Evolutionary conservation across 2,329 filamentous ascomycete genomes (phyloP), one percentile per base, ranked within the genome.

Genomic region (Sodiomyces alkalinus): DNA sequence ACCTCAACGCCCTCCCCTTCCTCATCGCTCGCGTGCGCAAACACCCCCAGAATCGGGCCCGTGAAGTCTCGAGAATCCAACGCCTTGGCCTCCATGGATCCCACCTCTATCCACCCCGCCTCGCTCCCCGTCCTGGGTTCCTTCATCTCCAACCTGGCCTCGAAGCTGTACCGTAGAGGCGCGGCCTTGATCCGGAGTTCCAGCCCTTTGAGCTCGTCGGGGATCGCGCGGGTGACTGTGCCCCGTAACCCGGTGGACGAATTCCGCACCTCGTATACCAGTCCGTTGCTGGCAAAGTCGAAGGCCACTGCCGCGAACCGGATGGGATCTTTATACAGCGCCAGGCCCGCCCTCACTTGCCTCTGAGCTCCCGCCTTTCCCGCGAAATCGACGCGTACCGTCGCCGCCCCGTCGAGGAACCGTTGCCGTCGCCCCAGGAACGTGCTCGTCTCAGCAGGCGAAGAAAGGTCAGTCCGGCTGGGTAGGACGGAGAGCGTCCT

Each of bases 321-420:
- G 7, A 33, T 22, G 2, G 28, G 22, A 20, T 35, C 33, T 15
- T 35, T 35, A 19, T 33, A 33, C 4, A 35, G 16, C 10, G 28
- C 28, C 3, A 33, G 13, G 3, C 33, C 33, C 2, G 33, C 31
- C 8, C n/a, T 14, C 6, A 36, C 11, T 0, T 22, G 7, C 6
- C 22, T n/a, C 6, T 7, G 5, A 9, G 26, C 13, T 7, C 11
- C 18, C 5, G 7, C 19, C 23, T 25, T 25, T 9, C 23, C 23
- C 9, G 10, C 5, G 1, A 17, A 9, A 5, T 5, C 8, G 15
- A 25, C n/a, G 15, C 14, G 9, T 6, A 16, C 19, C 6, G 18
- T 7, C 6, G 26, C 26, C 10, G 10, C 17, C 10, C 9, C 13
- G 9, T 18, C 17, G 5, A 28, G 26, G 7, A 10, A 18, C 4